Evolutionary conservation across 108 stramenopile genomes (phyloP), one percentile per base, ranked within the genome.

Genomic region (Aurantiochytrium sp.): DNA sequence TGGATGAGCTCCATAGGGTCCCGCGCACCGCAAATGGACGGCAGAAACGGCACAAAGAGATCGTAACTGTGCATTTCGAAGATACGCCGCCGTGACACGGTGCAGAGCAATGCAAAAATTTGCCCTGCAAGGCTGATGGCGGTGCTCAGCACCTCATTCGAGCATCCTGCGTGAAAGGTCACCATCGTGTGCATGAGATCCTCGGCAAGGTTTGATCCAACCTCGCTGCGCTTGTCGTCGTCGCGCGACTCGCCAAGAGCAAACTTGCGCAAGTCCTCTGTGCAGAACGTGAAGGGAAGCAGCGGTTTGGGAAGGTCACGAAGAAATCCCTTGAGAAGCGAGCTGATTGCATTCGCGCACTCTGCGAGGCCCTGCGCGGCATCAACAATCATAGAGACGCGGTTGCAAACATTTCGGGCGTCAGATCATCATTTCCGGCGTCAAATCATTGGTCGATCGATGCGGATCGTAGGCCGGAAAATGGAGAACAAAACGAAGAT

Each of bases 11-110:
- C 19, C 49, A 83, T 53, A 0, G 76, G 76, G 51, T 83, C 76
- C 12, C 76, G 76, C 45, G 76, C 45, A 53, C 76, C 76, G 76
- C 76, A 83, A 23, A 83, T 83, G 51, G 76, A 83, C 25, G 76
- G 76, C 1, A 83, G 76, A 28, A 83, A 83, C n/a, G 76, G 76
- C 45, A 83, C 76, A 23, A 21, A 83, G 51, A 83, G 76, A 23
- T 83, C 76, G 51, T 83, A 83, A 45, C 76, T 83, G 49, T 53
- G 45, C 76, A 83, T 83, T 35, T 83, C 49, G 23, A 83, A 83
- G 45, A 83, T 23, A 6, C 49, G 76, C 12, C 14, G 12, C n/a
- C 76, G 76, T 6, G 76, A 83, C 18, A 83, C 76, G 23, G 76
- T 21, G 76, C 76, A 83, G 45, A 83, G 51, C 49, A 83, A 45